Conservation (phyloP, 768 basidiomycete genomes). For the Coprinopsis cinerea region DNA sequence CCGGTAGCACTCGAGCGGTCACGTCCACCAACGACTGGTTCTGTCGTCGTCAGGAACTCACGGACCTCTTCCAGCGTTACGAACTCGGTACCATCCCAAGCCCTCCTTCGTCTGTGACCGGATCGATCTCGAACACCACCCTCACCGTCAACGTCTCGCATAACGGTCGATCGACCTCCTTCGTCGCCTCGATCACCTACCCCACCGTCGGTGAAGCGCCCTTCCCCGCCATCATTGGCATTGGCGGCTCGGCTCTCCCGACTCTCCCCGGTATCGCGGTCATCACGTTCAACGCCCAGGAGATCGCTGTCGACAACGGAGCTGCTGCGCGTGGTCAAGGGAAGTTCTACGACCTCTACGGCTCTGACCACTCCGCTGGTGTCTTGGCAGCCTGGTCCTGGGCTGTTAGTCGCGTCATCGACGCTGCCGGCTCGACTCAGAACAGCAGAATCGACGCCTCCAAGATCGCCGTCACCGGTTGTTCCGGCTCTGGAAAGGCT, state of each 20-base stretch:
- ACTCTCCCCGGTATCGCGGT: slow-evolving; percentile 31
- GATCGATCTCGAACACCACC: slow-evolving; percentile 34
- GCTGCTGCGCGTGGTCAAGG: slow-evolving; percentile 44
- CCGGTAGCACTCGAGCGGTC: slow-evolving; percentile 31
- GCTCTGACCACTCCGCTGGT: slow-evolving; percentile 36
- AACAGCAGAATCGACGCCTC: slow-evolving; percentile 36
- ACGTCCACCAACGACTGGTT: slow-evolving; percentile 39
- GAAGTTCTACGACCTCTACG: slow-evolving; percentile 54
- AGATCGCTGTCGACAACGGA: slow-evolving; percentile 44
- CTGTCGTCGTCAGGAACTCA: slow-evolving; percentile 45
- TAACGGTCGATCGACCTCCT: slow-evolving; percentile 41
- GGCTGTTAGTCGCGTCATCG: slow-evolving; percentile 55
- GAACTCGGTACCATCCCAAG: slow-evolving; percentile 34
- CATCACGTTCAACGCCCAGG: slow-evolving; percentile 46
- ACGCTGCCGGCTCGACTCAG: slow-evolving; percentile 45
- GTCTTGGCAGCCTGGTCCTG: slow-evolving; percentile 59
- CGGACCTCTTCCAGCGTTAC: slow-evolving; percentile 41
- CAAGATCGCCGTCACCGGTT: slow-evolving; percentile 51
- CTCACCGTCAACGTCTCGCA: slow-evolving; percentile 44
- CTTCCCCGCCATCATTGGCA: slow-evolving; percentile 47
- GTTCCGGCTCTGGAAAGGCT: slow-evolving; percentile 57
- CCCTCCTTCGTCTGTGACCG: slow-evolving; percentile 40
- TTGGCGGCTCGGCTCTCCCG: slow-evolving; percentile 25
- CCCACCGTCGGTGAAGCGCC: slow-evolving; percentile 36
- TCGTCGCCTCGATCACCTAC: slow-evolving; percentile 39